These are phyloP conservation scores for Fusarium secorum DNA, from an alignment of 2,329 filamentous ascomycete genomes.

Conservation along the genomic window DNA sequence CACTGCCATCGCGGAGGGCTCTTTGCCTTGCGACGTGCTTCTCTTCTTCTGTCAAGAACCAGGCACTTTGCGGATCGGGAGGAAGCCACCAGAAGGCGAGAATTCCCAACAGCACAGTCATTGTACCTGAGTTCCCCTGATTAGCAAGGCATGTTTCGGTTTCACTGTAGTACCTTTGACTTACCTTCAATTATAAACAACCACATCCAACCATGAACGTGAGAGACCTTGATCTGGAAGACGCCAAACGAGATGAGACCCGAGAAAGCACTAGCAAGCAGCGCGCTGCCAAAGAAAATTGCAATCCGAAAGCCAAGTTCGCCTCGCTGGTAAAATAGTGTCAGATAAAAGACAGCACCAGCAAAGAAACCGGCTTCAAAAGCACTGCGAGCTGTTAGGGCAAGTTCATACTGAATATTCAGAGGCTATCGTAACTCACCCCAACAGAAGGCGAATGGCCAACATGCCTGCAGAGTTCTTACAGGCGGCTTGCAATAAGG, in stretches of 20 bases:
- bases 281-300: constrained; percentile 63
- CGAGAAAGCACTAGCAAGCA: constrained; percentile 72
- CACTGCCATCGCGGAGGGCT: not conserved
- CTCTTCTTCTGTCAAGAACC: not conserved
- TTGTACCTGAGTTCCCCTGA: not conserved
- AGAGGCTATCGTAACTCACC: not conserved
- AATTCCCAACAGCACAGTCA: not conserved
- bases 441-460: not conserved
- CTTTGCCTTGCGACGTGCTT: not conserved
- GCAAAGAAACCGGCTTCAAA: not conserved
- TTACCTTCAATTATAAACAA: not conserved
- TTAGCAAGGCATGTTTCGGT: not conserved
- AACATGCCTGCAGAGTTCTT: constrained; percentile 52
- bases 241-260: constrained; percentile 68
- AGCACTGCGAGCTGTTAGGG: not conserved
- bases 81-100: constrained; percentile 3
- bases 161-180: accelerated
- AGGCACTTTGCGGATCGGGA: not conserved
- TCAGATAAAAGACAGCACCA: constrained; percentile 1
- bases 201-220: constrained; percentile 2
- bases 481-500: constrained; percentile 54
- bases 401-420: not conserved
- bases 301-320: constrained; percentile 51
- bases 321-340: not conserved
- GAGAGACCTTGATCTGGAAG: constrained; percentile 47